A percentile compares a stretch with the other conserved stretches of the same genome.
These are phyloP conservation scores for Prunus yedoensis DNA, from an alignment of 331 rosid genomes.

Conservation along the genomic window DNA sequence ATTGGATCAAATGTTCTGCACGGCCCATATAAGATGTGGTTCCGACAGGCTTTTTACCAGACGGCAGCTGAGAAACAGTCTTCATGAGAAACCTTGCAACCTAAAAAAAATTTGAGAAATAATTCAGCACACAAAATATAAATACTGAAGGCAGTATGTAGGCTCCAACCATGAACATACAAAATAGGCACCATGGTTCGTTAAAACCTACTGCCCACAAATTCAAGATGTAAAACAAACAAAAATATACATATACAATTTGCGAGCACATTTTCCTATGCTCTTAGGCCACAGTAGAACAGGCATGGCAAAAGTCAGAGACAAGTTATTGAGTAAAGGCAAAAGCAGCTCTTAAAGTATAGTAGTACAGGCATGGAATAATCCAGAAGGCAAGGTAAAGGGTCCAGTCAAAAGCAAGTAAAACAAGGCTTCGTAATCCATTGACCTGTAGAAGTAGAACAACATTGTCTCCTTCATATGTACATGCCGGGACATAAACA, in stretches of 20 bases:
- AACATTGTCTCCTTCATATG: conserved; percentile 94
- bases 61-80: conserved; percentile 77
- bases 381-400: not conserved
- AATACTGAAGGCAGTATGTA: not conserved
- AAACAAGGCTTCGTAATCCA: conserved; percentile 1
- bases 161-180: not conserved
- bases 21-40: conserved; percentile 82
- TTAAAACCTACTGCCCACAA: not conserved
- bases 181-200: not conserved
- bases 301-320: not conserved
- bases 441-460: conserved; percentile 91
- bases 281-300: not conserved
- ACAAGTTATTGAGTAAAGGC: not conserved
- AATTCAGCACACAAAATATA: conserved; percentile 30
- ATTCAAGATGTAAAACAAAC: not conserved
- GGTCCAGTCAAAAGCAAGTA: not conserved
- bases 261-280: not conserved
- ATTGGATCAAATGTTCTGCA: conserved; percentile 61
- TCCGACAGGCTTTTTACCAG: conserved; percentile 82
- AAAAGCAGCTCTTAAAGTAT: conserved; percentile 1
- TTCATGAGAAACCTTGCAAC: conserved; percentile 95
- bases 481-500: conserved; percentile 90
- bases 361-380: not conserved
- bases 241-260: not conserved
- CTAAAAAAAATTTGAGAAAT: conserved; percentile 34